Percentiles rank a stretch among this genome's conserved stretches.
These are phyloP conservation scores for Lipomyces sp. DNA, from an alignment of 805 yeast species.

Conservation along the genomic window DNA sequence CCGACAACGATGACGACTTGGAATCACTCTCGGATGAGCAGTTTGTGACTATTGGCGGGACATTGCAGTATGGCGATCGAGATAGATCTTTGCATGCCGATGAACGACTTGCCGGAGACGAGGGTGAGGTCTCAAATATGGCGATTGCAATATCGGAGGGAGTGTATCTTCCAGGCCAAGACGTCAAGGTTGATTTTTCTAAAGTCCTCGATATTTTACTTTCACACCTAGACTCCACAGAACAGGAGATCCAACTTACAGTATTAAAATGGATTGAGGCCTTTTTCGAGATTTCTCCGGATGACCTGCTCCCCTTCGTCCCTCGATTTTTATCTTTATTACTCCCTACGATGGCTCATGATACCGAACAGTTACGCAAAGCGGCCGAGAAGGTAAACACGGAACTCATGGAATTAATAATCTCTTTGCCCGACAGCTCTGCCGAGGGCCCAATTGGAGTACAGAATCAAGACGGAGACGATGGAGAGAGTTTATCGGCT, in stretches of 20 bases:
- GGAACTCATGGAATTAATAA: conserved; percentile 53
- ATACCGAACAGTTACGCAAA: conserved; percentile 48
- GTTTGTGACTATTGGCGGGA: not conserved
- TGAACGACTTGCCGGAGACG: not conserved
- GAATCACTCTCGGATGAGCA: conserved; percentile 13
- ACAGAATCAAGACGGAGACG: not conserved
- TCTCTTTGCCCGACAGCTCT: conserved; percentile 40
- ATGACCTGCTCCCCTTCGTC: conserved; percentile 66
- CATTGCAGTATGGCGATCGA: not conserved
- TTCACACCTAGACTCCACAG: conserved; percentile 72
- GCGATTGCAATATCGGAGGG: conserved; percentile 45
- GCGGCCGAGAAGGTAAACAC: conserved; percentile 57
- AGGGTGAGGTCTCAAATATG: not conserved
- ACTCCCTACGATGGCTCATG: conserved; percentile 58
- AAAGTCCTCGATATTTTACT: conserved; percentile 76
- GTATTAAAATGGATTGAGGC: conserved; percentile 80
- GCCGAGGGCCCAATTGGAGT: conserved; percentile 24
- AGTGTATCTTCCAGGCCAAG: conserved; percentile 70
- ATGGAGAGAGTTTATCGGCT: conserved; percentile 6
- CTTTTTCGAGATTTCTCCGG: conserved; percentile 68
- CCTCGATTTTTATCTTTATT: conserved; percentile 72
- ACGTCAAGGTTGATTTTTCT: conserved; percentile 73
- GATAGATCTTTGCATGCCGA: conserved; percentile 2
- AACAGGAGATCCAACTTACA: conserved; percentile 71
- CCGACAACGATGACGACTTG: conserved; percentile 34